phyloP scores from a whole-genome alignment of 768 basidiomycete species.

The Cystofilobasidium ferigula region DNA sequence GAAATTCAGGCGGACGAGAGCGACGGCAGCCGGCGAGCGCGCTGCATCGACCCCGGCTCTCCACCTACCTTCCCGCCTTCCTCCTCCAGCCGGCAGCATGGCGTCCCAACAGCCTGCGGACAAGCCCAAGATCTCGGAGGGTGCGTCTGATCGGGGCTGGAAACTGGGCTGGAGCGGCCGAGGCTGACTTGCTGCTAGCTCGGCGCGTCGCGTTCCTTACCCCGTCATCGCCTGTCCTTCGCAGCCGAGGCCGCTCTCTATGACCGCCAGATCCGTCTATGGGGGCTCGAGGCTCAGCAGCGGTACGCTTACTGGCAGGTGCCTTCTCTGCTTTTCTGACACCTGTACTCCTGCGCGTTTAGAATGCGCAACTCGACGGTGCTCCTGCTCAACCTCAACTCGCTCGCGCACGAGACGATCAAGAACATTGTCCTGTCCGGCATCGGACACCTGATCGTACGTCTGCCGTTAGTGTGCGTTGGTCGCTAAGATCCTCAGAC shows the following conservation, averaged over 20 bases:
- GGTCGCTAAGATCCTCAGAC: no score
- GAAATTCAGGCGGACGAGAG: no score
- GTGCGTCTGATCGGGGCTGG: not conserved
- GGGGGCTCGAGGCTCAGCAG: conserved; percentile 97
- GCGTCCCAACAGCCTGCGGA: not conserved
- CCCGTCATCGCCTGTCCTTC: not conserved
- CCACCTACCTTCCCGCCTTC: not conserved
- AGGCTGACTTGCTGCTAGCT: not conserved
- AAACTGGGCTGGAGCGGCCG: not conserved
- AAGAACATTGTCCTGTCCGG: conserved; percentile 98
- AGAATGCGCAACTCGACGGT: conserved; percentile 94
- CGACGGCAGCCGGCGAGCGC: no score
- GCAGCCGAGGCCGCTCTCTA: conserved; percentile 60
- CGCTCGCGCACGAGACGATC: conserved; percentile 82
- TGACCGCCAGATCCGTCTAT: conserved; percentile 91
- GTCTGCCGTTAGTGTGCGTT: no score
- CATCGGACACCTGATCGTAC: conserved; percentile 69
- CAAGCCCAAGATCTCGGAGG: conserved; percentile 13
- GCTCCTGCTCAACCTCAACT: conserved; percentile 63
- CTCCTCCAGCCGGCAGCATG: not conserved
- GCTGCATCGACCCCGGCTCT: no score
- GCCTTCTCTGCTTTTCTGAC: not conserved
- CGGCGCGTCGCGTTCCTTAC: not conserved
- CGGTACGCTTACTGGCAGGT: conserved; percentile 44
- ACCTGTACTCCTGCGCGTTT: conserved; percentile 10